These are phyloP conservation scores for Fusarium avenaceum DNA, from an alignment of 2,329 filamentous ascomycete genomes.

Conservation along the genomic window DNA sequence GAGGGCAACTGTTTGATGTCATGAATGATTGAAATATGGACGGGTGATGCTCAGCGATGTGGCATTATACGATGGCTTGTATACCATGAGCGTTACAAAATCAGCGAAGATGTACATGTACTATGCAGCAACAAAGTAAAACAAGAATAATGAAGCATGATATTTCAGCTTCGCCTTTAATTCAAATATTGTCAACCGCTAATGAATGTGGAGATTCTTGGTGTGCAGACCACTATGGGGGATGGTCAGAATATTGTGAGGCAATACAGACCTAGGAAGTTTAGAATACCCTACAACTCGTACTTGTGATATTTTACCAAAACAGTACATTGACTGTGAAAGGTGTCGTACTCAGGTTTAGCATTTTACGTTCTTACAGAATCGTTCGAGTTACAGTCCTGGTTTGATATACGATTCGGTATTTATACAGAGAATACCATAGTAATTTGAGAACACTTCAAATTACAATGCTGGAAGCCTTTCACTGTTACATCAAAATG, in stretches of 20 bases:
- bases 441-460: neutral
- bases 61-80: constrained; percentile 16
- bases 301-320: too few relatives aligned
- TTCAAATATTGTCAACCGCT: too few relatives aligned
- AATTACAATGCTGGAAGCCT: neutral
- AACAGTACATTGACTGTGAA: too few relatives aligned
- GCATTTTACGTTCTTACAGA: too few relatives aligned
- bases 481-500: neutral
- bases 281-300: too few relatives aligned
- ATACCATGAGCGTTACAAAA: constrained; percentile 27
- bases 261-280: too few relatives aligned
- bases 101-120: constrained; percentile 26
- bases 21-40: constrained; percentile 12
- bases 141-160: neutral
- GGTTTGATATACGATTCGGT: too few relatives aligned
- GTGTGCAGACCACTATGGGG: too few relatives aligned
- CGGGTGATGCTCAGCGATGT: constrained; percentile 5
- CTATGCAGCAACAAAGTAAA: constrained; percentile 24
- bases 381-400: too few relatives aligned
- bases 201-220: neutral
- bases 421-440: too few relatives aligned
- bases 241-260: too few relatives aligned
- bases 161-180: neutral
- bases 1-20: constrained; percentile 18
- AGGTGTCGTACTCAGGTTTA: too few relatives aligned